These are phyloP conservation scores for Begonia fuchsioides DNA, from an alignment of 306 rosid species.

Conservation along the genomic window DNA sequence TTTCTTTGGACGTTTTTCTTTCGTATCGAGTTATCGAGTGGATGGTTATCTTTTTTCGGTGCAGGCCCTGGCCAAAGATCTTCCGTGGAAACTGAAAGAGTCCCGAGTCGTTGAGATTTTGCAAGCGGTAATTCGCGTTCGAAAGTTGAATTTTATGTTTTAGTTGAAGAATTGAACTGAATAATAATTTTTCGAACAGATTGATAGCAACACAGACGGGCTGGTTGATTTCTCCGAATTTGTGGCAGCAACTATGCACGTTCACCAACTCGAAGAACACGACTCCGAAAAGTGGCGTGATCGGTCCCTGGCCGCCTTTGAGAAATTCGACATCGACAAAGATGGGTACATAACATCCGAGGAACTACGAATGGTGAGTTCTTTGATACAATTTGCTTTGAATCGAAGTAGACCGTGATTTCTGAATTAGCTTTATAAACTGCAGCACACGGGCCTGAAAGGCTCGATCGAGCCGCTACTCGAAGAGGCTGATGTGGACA, in stretches of 20 bases:
- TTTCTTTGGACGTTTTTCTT: not conserved
- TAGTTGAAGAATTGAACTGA: not conserved
- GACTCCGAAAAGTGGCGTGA: constrained; percentile 78
- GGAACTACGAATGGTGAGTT: constrained; percentile 87
- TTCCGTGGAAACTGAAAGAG: constrained; percentile 93
- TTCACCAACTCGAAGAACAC: constrained; percentile 94
- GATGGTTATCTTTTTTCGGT: constrained; percentile 7
- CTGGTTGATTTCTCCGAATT: constrained; percentile 92
- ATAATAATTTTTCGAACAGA: constrained; percentile 28
- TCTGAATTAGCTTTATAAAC: constrained; percentile 11
- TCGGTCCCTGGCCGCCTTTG: constrained; percentile 85
- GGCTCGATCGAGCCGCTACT: constrained; percentile 81
- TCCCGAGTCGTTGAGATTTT: constrained; percentile 78
- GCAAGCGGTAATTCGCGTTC: constrained; percentile 45
- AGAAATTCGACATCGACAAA: constrained; percentile 82
- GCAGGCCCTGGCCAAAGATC: constrained; percentile 99
- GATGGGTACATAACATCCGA: constrained; percentile 90
- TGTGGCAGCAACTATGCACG: constrained; percentile 88
- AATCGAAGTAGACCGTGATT: not conserved
- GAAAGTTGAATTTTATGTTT: not conserved
- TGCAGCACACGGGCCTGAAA: constrained; percentile 76
- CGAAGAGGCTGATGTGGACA: constrained; percentile 93
- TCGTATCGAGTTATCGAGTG: not conserved
- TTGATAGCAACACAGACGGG: constrained; percentile 93
- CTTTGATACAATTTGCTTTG: too few species aligned